Percentiles rank a stretch among this genome's conserved stretches.
phyloP scores from a whole-genome alignment of 208 protist species.

The Leishmania gerbilli region DNA sequence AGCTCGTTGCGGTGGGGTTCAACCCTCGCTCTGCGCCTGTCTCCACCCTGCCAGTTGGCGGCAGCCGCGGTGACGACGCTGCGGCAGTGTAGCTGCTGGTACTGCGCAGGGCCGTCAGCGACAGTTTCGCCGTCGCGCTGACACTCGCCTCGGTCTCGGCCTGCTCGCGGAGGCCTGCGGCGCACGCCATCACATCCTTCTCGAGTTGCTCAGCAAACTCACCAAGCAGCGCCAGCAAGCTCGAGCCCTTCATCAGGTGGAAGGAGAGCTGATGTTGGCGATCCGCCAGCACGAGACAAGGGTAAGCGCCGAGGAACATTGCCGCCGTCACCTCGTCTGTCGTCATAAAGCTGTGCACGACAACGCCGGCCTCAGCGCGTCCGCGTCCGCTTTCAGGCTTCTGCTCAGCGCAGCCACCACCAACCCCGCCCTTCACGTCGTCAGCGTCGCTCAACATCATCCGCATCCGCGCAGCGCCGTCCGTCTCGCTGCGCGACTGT shows the following conservation, averaged over 20 bases:
- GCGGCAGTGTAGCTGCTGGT: background rate
- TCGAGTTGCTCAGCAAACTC: conserved; percentile 54
- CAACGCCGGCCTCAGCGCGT: conserved; percentile 23
- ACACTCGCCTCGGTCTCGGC: background rate
- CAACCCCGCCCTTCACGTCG: background rate
- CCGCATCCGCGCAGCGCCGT: conserved; percentile 3
- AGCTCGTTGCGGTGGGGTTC: background rate
- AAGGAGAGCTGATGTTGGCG: conserved; percentile 52
- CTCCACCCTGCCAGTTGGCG: background rate
- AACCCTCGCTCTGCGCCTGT: background rate
- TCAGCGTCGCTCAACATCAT: background rate
- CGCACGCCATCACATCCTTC: conserved; percentile 24
- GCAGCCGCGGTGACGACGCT: background rate
- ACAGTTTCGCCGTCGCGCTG: no score
- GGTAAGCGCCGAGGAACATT: conserved; percentile 73
- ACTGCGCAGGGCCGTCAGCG: background rate
- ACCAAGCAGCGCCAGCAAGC: conserved; percentile 55
- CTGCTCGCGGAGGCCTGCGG: background rate
- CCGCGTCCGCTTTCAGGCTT: conserved; percentile 7
- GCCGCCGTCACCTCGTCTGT: conserved; percentile 60
- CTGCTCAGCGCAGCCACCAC: background rate
- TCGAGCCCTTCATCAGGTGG: conserved; percentile 59
- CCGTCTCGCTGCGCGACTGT: conserved; percentile 14
- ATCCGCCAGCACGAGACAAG: conserved; percentile 73
- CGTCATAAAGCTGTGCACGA: conserved; percentile 61